These are phyloP conservation scores for Dactylellina parvicollis DNA, from an alignment of 2,329 filamentous ascomycete species.

Conservation along the genomic window DNA sequence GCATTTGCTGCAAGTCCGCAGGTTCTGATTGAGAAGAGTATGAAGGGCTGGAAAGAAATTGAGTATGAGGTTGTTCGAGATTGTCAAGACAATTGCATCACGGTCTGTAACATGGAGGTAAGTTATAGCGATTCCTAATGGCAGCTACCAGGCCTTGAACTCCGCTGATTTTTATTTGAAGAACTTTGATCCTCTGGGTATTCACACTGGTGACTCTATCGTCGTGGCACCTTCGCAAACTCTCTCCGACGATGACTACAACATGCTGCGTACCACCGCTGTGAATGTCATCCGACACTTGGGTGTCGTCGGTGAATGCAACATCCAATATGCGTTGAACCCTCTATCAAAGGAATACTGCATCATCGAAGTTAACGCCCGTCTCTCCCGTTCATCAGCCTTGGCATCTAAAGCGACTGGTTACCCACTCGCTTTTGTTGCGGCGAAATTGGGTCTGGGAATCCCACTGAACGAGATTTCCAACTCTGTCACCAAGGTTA, in stretches of 20 bases:
- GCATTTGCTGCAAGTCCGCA: constrained; percentile 95
- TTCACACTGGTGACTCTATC: constrained; percentile 97
- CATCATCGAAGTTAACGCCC: constrained; percentile 98
- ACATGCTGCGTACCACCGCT: constrained; percentile 96
- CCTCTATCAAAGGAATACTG: constrained; percentile 96
- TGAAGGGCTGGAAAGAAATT: constrained; percentile 99
- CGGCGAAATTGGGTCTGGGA: constrained; percentile 91
- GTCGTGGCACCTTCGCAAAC: constrained; percentile 98
- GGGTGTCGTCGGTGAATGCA: constrained; percentile 97
- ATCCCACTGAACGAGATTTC: constrained; percentile 96
- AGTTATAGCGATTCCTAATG: not conserved
- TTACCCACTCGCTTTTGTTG: constrained; percentile 94
- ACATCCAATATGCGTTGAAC: constrained; percentile 97
- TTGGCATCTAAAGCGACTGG: constrained; percentile 96
- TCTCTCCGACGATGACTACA: constrained; percentile 96
- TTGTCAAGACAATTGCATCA: constrained; percentile 96
- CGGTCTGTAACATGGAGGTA: constrained; percentile 96
- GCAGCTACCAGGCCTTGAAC: not conserved
- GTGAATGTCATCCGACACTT: constrained; percentile 97
- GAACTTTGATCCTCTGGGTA: constrained; percentile 98
- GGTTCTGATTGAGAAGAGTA: constrained; percentile 94
- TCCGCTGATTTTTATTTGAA: constrained; percentile 19
- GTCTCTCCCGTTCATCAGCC: constrained; percentile 92
- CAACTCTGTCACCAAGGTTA: constrained; percentile 94
- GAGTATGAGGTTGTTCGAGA: constrained; percentile 99